A percentile compares a stretch with the other conserved stretches of the same genome.
phyloP scores from a whole-genome alignment of 1,284 basidiomycete species.

The Malassezia caprae region DNA sequence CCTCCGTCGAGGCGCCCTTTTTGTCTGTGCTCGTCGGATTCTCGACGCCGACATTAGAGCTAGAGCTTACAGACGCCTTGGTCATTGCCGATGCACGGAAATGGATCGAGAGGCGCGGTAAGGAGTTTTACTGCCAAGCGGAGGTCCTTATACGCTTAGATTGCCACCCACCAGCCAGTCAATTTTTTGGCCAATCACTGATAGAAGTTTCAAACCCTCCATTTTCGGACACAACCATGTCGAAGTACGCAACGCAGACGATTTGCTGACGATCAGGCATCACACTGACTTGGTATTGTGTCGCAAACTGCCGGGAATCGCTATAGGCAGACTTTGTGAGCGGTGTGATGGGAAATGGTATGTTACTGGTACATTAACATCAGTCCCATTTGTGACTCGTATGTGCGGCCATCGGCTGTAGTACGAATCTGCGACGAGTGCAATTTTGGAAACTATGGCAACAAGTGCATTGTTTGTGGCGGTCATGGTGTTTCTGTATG shows the following conservation, averaged over 20 bases:
- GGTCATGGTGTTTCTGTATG: slow-evolving; percentile 39
- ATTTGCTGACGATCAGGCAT: slow-evolving; percentile 22
- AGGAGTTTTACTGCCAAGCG: too few species aligned
- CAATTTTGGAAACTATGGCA: slow-evolving; percentile 90
- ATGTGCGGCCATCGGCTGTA: slow-evolving; percentile 92
- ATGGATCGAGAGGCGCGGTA: background rate
- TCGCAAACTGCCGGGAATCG: slow-evolving; percentile 82
- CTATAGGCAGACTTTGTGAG: slow-evolving; percentile 93
- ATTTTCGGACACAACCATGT: slow-evolving; percentile 15
- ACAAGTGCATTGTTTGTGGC: slow-evolving; percentile 85
- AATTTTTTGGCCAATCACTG: background rate
- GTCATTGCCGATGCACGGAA: background rate
- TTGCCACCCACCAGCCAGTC: background rate
- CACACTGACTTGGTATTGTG: slow-evolving; percentile 84
- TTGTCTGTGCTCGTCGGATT: background rate
- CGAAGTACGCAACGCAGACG: slow-evolving; percentile 22
- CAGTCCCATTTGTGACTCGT: slow-evolving; percentile 97
- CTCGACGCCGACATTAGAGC: background rate
- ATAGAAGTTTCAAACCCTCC: background rate
- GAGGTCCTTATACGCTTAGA: too few species aligned
- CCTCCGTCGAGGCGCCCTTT: slow-evolving; percentile 6
- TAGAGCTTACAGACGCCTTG: background rate
- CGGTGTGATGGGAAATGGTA: slow-evolving; percentile 99
- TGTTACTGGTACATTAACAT: slow-evolving; percentile 34
- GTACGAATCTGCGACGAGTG: slow-evolving; percentile 98